Conservation (phyloP, 2,329 filamentous ascomycete genomes). For the Aspergillus spinulosporus region DNA sequence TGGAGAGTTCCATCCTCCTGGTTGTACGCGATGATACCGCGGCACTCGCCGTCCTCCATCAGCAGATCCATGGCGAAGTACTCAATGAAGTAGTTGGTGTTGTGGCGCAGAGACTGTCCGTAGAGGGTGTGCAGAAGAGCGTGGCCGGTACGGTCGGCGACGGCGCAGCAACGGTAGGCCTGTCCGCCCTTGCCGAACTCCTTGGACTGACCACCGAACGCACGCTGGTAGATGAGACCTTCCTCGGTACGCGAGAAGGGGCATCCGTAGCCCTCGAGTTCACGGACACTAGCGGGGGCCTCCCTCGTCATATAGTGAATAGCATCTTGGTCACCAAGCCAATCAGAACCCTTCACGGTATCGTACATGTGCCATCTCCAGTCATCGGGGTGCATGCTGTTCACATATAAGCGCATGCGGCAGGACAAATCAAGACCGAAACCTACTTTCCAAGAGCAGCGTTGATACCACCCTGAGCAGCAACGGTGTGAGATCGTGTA, state of each 20-base stretch:
- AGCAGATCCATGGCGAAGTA: slow-evolving; percentile 96
- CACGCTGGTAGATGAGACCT: slow-evolving; percentile 97
- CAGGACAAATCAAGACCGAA: background rate
- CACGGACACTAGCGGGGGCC: slow-evolving; percentile 85
- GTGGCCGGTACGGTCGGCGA: slow-evolving; percentile 94
- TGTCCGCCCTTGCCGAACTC: slow-evolving; percentile 96
- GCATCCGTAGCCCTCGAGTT: slow-evolving; percentile 96
- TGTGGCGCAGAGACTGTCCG: slow-evolving; percentile 93
- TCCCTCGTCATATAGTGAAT: slow-evolving; percentile 99
- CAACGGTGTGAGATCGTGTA: slow-evolving; percentile 65
- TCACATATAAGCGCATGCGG: slow-evolving; percentile 21
- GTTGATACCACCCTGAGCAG: slow-evolving; percentile 66
- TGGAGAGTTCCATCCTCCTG: slow-evolving; percentile 98
- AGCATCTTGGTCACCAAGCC: slow-evolving; percentile 94
- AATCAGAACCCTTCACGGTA: slow-evolving; percentile 96
- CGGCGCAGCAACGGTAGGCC: slow-evolving; percentile 95
- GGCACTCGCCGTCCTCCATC: slow-evolving; percentile 96
- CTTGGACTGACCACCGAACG: slow-evolving; percentile 95
- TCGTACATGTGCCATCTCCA: slow-evolving; percentile 99
- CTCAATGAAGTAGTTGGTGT: slow-evolving; percentile 99
- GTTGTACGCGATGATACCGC: slow-evolving; percentile 96
- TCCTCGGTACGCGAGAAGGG: slow-evolving; percentile 92
- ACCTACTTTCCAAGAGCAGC: slow-evolving; percentile 47
- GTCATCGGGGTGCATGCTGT: slow-evolving; percentile 95
- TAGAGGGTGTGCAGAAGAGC: slow-evolving; percentile 98